These are phyloP conservation scores for Friedmanniomyces simplex DNA, from an alignment of 495 filamentous ascomycete species.

Conservation along the genomic window DNA sequence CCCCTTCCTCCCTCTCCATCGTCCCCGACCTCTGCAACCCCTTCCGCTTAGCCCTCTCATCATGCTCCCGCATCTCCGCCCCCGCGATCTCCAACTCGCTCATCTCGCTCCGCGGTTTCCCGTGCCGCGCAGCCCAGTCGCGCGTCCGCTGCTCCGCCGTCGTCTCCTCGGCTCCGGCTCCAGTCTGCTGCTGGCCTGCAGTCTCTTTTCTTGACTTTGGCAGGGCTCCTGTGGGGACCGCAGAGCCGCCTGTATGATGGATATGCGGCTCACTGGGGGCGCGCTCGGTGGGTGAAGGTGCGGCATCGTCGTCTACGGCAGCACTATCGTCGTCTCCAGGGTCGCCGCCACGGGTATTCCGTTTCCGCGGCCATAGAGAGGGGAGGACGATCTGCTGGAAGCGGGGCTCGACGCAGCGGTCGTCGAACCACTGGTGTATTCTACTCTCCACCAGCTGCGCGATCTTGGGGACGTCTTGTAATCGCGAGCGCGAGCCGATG, in stretches of 20 bases:
- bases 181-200: background rate
- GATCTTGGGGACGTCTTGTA: constrained; percentile 96
- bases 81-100: constrained; percentile 19
- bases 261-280: background rate
- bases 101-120: constrained; percentile 12
- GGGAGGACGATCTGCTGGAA: constrained; percentile 93
- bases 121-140: constrained; percentile 18
- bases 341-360: constrained; percentile 60
- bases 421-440: constrained; percentile 94
- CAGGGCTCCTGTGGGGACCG: background rate
- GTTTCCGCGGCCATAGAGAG: constrained; percentile 86
- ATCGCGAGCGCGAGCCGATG: constrained; percentile 75
- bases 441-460: constrained; percentile 86
- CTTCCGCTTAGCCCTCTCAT: constrained; percentile 9
- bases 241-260: background rate
- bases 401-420: constrained; percentile 85
- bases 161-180: background rate
- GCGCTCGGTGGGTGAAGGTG: background rate
- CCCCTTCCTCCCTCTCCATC: background rate
- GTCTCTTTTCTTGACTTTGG: constrained; percentile 11
- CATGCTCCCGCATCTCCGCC: constrained; percentile 18
- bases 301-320: constrained; percentile 10
- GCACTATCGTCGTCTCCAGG: constrained; percentile 31
- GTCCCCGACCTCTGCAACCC: background rate
- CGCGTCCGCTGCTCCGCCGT: constrained; percentile 21